Conservation (phyloP, 345 rosid species). For the Dipteronia sinensis region DNA sequence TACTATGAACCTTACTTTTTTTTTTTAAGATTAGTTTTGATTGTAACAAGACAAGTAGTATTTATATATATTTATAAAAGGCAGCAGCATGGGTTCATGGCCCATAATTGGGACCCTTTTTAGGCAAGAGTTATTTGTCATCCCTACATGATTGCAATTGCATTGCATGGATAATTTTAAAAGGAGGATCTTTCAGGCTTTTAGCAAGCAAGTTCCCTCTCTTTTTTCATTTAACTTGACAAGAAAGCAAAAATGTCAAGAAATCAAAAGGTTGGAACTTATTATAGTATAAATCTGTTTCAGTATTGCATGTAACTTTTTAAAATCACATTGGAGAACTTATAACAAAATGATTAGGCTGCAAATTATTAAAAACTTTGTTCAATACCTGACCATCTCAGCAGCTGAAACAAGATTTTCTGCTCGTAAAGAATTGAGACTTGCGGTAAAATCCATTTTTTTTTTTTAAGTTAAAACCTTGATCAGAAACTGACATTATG, state of each 20-base stretch:
- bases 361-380: slow-evolving; percentile 7
- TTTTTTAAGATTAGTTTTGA: background rate
- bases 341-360: slow-evolving; percentile 1
- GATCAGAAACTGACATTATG: background rate
- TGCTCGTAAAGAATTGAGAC: background rate
- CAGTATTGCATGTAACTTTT: slow-evolving; percentile 1
- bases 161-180: background rate
- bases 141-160: background rate
- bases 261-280: background rate
- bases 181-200: no score
- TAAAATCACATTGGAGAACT: slow-evolving; percentile 2
- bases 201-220: background rate
- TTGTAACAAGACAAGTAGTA: no score
- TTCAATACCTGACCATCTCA: background rate
- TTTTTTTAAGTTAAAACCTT: background rate
- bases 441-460: background rate
- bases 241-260: background rate
- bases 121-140: background rate
- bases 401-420: background rate
- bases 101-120: background rate
- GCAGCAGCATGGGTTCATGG: background rate
- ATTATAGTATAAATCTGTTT: background rate
- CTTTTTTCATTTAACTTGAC: background rate
- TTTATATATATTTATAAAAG: background rate
- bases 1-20: no score